Evolutionary conservation across 441 rosid species (phyloP).

Genomic region (Pelargonium cotyledonis): DNA sequence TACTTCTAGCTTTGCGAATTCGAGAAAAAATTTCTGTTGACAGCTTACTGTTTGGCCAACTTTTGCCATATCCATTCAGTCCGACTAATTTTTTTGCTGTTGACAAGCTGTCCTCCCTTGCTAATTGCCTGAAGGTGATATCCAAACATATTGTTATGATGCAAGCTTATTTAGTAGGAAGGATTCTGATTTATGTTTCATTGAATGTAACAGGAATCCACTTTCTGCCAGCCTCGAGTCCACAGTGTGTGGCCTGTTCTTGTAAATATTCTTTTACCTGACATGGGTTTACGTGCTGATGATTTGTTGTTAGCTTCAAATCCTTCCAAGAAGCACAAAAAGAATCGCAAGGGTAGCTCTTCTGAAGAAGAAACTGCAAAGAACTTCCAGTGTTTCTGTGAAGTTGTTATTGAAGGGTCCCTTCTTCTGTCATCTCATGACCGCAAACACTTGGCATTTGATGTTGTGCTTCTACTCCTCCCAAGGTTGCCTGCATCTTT

Average conservation of each 20-base stretch:
- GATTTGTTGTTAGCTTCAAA: constrained; percentile 48
- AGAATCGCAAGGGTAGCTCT: constrained; percentile 59
- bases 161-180: background rate
- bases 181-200: constrained; percentile 16
- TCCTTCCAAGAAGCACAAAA: constrained; percentile 76
- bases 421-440: constrained; percentile 86
- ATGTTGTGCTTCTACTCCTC: constrained; percentile 65
- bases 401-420: constrained; percentile 58
- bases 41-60: constrained; percentile 40
- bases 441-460: constrained; percentile 85
- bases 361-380: constrained; percentile 70
- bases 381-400: constrained; percentile 49
- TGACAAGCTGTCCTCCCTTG: constrained; percentile 54
- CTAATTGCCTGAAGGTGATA: constrained; percentile 75
- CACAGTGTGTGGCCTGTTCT: constrained; percentile 81
- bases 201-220: constrained; percentile 62
- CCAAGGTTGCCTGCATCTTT: constrained; percentile 74
- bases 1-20: constrained; percentile 75
- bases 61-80: constrained; percentile 74
- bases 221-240: constrained; percentile 93
- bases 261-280: constrained; percentile 68
- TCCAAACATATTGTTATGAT: background rate
- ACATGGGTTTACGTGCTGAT: constrained; percentile 53
- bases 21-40: constrained; percentile 48
- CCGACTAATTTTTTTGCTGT: constrained; percentile 54